phyloP scores from a whole-genome alignment of 2,329 filamentous ascomycete genomes.

The Sporothrix curviconia region DNA sequence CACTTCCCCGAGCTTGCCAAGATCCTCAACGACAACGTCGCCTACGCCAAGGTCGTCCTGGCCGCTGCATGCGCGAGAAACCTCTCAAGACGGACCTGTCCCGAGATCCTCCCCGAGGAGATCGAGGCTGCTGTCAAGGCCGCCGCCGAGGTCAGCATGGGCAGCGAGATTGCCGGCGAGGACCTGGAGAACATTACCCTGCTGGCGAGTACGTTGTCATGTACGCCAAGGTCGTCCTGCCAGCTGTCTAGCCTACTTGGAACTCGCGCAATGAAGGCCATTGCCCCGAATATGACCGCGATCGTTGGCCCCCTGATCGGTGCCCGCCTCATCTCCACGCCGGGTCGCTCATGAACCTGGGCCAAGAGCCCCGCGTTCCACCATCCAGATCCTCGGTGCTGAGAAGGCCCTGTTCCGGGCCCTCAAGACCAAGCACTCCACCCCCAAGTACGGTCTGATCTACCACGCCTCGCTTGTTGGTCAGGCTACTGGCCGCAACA shows the following conservation, averaged over 20 bases:
- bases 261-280: constrained; percentile 91
- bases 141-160: constrained; percentile 95
- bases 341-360: constrained; percentile 86
- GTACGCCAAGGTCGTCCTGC: constrained; percentile 82
- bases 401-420: constrained; percentile 98
- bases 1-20: constrained; percentile 98
- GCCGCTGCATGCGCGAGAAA: constrained; percentile 80
- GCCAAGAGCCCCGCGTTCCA: constrained; percentile 92
- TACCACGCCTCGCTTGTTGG: constrained; percentile 91
- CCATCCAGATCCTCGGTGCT: constrained; percentile 94
- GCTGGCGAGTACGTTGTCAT: constrained; percentile 84
- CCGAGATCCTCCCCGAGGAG: constrained; percentile 89
- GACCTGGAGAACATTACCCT: constrained; percentile 90
- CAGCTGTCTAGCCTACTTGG: constrained; percentile 84
- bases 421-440: constrained; percentile 98
- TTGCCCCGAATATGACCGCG: constrained; percentile 90
- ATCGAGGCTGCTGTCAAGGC: constrained; percentile 87
- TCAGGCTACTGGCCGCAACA: constrained; percentile 95
- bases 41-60: constrained; percentile 82
- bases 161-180: constrained; percentile 88
- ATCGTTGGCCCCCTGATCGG: constrained; percentile 91
- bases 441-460: constrained; percentile 94
- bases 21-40: constrained; percentile 94
- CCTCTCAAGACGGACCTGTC: constrained; percentile 71
- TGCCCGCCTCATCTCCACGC: constrained; percentile 92